Evolutionary conservation across 2,329 filamentous ascomycete genomes (phyloP).

Genomic region (Trichoderma atrobrunneum): DNA sequence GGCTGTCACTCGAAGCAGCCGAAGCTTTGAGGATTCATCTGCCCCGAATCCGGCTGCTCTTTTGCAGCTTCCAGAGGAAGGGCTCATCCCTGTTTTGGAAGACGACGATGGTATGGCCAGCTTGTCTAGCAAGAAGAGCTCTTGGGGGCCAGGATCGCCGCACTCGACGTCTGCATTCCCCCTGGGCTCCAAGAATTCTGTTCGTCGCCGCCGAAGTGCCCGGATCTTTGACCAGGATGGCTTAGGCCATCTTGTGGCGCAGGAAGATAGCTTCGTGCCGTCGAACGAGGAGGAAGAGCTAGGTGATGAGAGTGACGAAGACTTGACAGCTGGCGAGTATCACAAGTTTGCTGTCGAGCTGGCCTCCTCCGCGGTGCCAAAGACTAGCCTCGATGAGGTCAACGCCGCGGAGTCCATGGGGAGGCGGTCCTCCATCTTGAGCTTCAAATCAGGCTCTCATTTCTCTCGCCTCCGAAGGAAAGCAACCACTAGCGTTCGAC

Average conservation of each 20-base stretch:
- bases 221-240: slow-evolving; percentile 7
- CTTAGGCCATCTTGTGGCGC: background rate
- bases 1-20: background rate
- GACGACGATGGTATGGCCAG: slow-evolving; percentile 22
- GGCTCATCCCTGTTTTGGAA: slow-evolving; percentile 20
- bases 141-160: slow-evolving; percentile 25
- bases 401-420: background rate
- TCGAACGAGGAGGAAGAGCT: slow-evolving; percentile 17
- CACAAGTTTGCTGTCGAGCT: slow-evolving; percentile 35
- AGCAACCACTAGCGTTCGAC: slow-evolving; percentile 16
- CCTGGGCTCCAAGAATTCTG: slow-evolving; percentile 12
- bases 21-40: background rate
- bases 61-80: slow-evolving; percentile 13
- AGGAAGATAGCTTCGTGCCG: slow-evolving; percentile 16
- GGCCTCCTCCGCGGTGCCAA: slow-evolving; percentile 23
- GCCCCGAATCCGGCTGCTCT: slow-evolving; percentile 3
- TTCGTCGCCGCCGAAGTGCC: slow-evolving; percentile 14
- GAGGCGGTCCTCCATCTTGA: slow-evolving; percentile 26
- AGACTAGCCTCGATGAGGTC: background rate
- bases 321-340: slow-evolving; percentile 34
- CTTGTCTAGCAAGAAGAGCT: slow-evolving; percentile 25
- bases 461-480: slow-evolving; percentile 30
- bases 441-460: slow-evolving; percentile 28
- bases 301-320: slow-evolving; percentile 29
- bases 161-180: slow-evolving; percentile 17